These are phyloP conservation scores for Anthracocystis walkeri DNA, from an alignment of 1,284 basidiomycete genomes.

Conservation along the genomic window DNA sequence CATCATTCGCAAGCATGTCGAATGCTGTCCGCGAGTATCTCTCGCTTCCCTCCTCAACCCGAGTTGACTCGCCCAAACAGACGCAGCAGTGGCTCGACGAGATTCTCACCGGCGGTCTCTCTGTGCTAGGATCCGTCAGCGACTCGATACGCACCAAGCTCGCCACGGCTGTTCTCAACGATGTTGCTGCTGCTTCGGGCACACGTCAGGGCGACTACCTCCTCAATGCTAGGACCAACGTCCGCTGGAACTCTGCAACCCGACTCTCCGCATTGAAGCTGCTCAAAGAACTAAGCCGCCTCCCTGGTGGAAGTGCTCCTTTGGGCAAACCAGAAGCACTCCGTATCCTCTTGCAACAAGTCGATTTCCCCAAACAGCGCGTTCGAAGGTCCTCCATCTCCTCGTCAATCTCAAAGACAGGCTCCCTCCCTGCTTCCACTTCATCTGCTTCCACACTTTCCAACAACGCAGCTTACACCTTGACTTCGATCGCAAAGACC, in stretches of 20 bases:
- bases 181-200: constrained; percentile 39
- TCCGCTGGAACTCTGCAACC: constrained; percentile 28
- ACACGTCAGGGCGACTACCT: constrained; percentile 32
- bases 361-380: constrained; percentile 47
- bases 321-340: constrained; percentile 34
- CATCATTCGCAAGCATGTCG: constrained; percentile 24
- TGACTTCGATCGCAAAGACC: constrained; percentile 31
- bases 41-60: constrained; percentile 26
- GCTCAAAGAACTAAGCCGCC: constrained; percentile 58
- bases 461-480: constrained; percentile 14
- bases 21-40: constrained; percentile 41
- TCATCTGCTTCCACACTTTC: constrained; percentile 8
- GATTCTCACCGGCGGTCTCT: constrained; percentile 24
- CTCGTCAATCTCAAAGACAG: constrained; percentile 7
- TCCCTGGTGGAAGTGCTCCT: constrained; percentile 53
- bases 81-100: constrained; percentile 35
- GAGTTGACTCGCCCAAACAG: constrained; percentile 31
- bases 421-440: background rate
- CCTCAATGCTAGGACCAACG: constrained; percentile 28
- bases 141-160: constrained; percentile 48
- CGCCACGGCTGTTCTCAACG: constrained; percentile 33
- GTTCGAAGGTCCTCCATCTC: constrained; percentile 12
- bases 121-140: constrained; percentile 30
- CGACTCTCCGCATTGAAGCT: constrained; percentile 45
- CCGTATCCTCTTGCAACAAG: constrained; percentile 43